Conservation (phyloP, 352 stramenopile genomes). For the Phytophthora uliginosa region DNA sequence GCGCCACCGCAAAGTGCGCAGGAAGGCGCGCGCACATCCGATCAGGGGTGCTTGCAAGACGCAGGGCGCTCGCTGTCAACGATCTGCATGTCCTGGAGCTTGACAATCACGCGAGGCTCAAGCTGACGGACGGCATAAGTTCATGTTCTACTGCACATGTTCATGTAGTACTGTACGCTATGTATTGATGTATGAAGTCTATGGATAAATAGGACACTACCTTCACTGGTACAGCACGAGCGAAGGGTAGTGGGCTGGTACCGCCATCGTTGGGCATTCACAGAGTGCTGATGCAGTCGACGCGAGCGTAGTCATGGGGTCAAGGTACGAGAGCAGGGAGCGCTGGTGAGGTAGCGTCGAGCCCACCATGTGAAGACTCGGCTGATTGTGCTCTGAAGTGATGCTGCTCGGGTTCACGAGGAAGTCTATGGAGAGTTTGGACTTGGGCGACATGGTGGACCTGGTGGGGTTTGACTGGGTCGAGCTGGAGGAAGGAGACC, state of each 20-base stretch:
- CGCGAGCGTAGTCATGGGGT: constrained; percentile 32
- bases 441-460: constrained; percentile 34
- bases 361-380: constrained; percentile 12
- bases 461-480: constrained; percentile 4
- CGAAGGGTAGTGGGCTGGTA: constrained; percentile 23
- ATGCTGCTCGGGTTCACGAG: constrained; percentile 46
- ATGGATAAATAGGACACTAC: constrained; percentile 23
- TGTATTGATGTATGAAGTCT: neutral
- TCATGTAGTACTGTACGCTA: neutral
- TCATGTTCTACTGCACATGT: neutral
- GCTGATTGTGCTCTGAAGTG: constrained; percentile 9
- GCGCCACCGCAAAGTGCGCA: constrained; percentile 1
- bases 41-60: neutral
- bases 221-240: constrained; percentile 36
- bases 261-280: constrained; percentile 8
- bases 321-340: constrained; percentile 42
- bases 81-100: neutral
- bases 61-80: neutral
- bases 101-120: neutral
- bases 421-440: constrained; percentile 67
- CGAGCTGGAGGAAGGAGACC: constrained; percentile 26
- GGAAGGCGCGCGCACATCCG: constrained; percentile 3
- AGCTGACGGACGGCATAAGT: neutral
- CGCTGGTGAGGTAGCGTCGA: constrained; percentile 27
- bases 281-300: constrained; percentile 18